A percentile compares a stretch with the other conserved stretches of the same genome.
Evolutionary conservation across 257 asterid genomes (phyloP).

Genomic region (Parsonsia alboflavescens): DNA sequence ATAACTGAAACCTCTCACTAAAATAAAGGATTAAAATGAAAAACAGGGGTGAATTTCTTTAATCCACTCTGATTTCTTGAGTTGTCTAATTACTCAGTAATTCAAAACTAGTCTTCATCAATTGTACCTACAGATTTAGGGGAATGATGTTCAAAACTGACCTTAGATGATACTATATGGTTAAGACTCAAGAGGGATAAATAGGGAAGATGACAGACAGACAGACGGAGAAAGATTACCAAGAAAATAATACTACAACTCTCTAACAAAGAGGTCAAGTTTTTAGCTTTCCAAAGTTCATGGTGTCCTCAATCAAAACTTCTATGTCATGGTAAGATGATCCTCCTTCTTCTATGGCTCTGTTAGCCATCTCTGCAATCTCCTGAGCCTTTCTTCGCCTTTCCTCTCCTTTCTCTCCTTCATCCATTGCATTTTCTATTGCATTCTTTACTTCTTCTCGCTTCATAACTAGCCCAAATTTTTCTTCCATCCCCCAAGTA

Average conservation of each 20-base stretch:
- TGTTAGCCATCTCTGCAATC: slow-evolving; percentile 33
- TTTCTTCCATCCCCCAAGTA: slow-evolving; percentile 73
- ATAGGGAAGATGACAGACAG: not conserved
- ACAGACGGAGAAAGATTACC: not conserved
- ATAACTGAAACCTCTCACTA: too few relatives aligned
- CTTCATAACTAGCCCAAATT: slow-evolving; percentile 47
- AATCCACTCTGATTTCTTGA: too few relatives aligned
- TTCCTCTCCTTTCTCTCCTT: slow-evolving; percentile 37
- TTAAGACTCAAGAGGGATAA: not conserved
- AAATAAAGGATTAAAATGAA: too few relatives aligned
- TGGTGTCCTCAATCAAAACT: slow-evolving; percentile 40
- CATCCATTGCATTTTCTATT: slow-evolving; percentile 35
- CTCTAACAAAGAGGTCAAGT: not conserved
- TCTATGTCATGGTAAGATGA: slow-evolving; percentile 38
- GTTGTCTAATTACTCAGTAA: too few relatives aligned
- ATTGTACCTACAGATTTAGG: too few relatives aligned
- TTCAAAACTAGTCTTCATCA: too few relatives aligned
- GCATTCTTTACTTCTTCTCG: slow-evolving; percentile 41
- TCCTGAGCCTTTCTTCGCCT: slow-evolving; percentile 35
- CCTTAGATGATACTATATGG: too few relatives aligned
- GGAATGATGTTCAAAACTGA: too few relatives aligned
- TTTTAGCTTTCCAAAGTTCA: not conserved
- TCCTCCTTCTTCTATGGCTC: slow-evolving; percentile 44
- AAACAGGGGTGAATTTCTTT: too few relatives aligned
- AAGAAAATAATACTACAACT: not conserved